These are phyloP conservation scores for Whalleya microplaca DNA, from an alignment of 2,329 filamentous ascomycete species.

Conservation along the genomic window DNA sequence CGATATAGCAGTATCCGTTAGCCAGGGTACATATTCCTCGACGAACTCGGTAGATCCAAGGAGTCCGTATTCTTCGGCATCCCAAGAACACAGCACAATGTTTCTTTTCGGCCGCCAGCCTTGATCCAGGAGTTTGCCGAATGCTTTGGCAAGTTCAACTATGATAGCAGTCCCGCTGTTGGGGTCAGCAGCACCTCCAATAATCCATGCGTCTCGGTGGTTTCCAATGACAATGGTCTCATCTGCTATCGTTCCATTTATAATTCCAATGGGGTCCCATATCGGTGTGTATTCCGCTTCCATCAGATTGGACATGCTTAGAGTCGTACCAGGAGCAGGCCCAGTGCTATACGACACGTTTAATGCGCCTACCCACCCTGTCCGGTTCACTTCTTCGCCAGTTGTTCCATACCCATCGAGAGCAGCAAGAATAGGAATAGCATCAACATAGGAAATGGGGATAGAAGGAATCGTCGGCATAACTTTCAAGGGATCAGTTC, in stretches of 20 bases:
- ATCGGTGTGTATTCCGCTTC: conserved; percentile 71
- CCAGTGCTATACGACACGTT: conserved; percentile 49
- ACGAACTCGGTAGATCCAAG: conserved; percentile 87
- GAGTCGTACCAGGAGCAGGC: conserved; percentile 56
- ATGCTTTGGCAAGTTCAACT: conserved; percentile 74
- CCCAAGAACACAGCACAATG: conserved; percentile 75
- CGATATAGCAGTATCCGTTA: conserved; percentile 69
- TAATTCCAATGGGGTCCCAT: conserved; percentile 79
- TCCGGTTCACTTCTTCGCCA: conserved; percentile 65
- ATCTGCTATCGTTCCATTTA: conserved; percentile 76
- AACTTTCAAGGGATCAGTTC: conserved; percentile 62
- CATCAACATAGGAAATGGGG: conserved; percentile 79
- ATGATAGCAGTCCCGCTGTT: conserved; percentile 79
- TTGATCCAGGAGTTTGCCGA: conserved; percentile 69
- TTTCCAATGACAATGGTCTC: conserved; percentile 81
- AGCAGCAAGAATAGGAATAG: conserved; percentile 74
- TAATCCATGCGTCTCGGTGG: conserved; percentile 82
- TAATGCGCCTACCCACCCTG: conserved; percentile 59
- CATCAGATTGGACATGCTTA: conserved; percentile 71
- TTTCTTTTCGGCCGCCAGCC: conserved; percentile 83
- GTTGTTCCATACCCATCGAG: conserved; percentile 76
- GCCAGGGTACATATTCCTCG: conserved; percentile 79
- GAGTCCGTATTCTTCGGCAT: conserved; percentile 78
- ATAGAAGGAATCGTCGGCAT: conserved; percentile 79
- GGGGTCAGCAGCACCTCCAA: conserved; percentile 82